A percentile compares a stretch with the other conserved stretches of the same genome.
These are phyloP conservation scores for bread wheat (Triticum aestivum) DNA, from an alignment of 176 grass and related monocot genomes.

Conservation along the genomic window IWGSC_CS_RefSeq_v2.1 NC_057803.1:592592666-592593165, in stretches of 20 bases:
- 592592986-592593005: neutral
- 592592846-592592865: neutral
- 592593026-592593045: neutral
- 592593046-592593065: neutral
- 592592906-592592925: neutral
- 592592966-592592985: neutral
- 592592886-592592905: neutral
- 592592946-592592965: neutral
- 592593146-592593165: neutral
- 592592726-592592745: conserved; percentile 51
- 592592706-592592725: conserved; percentile 32
- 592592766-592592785: conserved; percentile 46
- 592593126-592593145: neutral
- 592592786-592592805: conserved; percentile 3
- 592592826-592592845: conserved; percentile 27
- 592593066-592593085: neutral
- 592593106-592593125: neutral
- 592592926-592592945: neutral
- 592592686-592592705: neutral
- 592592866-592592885: neutral
- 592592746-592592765: conserved; percentile 55
- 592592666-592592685: neutral
- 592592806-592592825: conserved; percentile 33
- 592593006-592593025: neutral
- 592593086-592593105: neutral